Conservation (phyloP, 345 rosid genomes). For the Melaleuca alternifolia region DNA sequence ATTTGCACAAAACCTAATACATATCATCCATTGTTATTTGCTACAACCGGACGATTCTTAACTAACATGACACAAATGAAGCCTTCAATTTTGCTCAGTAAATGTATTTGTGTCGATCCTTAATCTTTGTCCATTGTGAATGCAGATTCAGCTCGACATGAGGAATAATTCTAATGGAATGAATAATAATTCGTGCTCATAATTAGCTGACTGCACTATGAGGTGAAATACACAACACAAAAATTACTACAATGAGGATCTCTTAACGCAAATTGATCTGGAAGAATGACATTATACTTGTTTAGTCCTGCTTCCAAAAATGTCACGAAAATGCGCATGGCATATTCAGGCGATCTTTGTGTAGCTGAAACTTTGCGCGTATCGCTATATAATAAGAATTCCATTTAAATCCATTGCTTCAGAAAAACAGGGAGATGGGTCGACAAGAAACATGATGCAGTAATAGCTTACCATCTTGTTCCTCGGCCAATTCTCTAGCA, state of each 20-base stretch:
- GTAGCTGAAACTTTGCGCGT: not conserved
- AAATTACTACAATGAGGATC: too few species aligned
- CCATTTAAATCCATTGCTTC: not conserved
- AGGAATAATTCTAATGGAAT: not conserved
- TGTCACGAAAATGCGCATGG: not conserved
- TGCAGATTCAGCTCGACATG: not conserved
- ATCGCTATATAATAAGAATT: not conserved
- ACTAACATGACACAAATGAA: not conserved
- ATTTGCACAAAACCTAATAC: not conserved
- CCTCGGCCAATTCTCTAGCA: conserved; percentile 13
- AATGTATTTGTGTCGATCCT: not conserved
- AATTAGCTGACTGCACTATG: not conserved
- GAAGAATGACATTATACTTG: too few species aligned
- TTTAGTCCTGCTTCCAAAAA: not conserved
- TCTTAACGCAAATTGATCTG: too few species aligned
- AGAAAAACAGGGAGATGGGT: not conserved
- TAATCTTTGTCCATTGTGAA: not conserved
- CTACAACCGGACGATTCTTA: not conserved
- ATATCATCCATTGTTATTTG: not conserved
- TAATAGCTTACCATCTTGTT: not conserved
- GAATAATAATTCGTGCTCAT: not conserved
- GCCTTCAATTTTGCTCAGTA: not conserved
- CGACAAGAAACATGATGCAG: not conserved
- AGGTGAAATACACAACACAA: too few species aligned
- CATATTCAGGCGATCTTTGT: not conserved